Conservation (phyloP, 306 rosid genomes). For the Cucumis cinereus region DNA sequence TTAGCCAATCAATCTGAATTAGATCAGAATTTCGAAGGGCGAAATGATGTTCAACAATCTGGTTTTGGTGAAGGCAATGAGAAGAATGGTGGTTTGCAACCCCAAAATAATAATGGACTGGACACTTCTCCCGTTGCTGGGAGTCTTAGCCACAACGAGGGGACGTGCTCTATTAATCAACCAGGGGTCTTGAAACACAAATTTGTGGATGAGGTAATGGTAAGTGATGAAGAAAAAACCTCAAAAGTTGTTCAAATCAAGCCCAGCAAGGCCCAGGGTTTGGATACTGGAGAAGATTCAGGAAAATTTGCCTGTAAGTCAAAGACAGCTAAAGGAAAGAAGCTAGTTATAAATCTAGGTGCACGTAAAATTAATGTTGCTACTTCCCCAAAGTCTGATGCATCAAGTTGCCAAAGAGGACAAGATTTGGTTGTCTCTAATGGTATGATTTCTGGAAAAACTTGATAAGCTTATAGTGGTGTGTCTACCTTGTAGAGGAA, state of each 20-base stretch:
- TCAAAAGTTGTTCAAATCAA: constrained; percentile 67
- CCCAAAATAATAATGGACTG: constrained; percentile 38
- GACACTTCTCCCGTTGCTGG: constrained; percentile 60
- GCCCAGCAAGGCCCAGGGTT: constrained; percentile 39
- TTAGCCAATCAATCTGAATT: constrained; percentile 26
- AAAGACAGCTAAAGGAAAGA: constrained; percentile 67
- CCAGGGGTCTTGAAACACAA: constrained; percentile 61
- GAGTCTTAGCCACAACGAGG: constrained; percentile 53
- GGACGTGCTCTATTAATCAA: constrained; percentile 32
- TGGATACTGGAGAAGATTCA: constrained; percentile 60
- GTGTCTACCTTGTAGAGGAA: background rate
- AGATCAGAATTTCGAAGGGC: constrained; percentile 45
- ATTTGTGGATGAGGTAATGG: constrained; percentile 92
- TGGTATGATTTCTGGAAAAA: constrained; percentile 28
- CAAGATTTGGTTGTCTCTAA: constrained; percentile 41
- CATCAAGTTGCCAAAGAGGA: constrained; percentile 75
- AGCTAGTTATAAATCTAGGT: constrained; percentile 82
- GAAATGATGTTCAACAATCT: constrained; percentile 36
- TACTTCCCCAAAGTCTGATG: constrained; percentile 74
- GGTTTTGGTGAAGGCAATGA: constrained; percentile 44
- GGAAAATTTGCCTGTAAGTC: constrained; percentile 46
- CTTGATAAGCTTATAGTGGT: background rate
- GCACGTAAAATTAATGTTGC: constrained; percentile 76
- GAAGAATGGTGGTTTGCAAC: constrained; percentile 40
- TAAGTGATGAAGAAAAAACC: constrained; percentile 68